Evolutionary conservation across 192 early-diverging fungal species (phyloP), one percentile per base, ranked within the genome.

Genomic region (Linnemannia schmuckeri): DNA sequence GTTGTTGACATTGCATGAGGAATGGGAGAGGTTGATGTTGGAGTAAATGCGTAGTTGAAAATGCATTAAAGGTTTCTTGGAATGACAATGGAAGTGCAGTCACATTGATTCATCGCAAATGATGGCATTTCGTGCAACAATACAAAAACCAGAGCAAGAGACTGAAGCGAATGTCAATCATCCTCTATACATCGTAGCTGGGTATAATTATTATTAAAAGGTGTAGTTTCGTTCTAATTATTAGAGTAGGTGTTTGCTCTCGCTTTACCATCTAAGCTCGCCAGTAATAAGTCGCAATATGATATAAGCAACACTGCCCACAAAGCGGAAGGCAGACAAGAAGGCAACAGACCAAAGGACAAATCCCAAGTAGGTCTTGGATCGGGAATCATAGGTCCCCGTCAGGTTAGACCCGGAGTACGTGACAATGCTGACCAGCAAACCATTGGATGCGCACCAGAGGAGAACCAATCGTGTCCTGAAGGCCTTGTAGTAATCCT

Each of bases 401-500:
- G 78, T 77, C 38, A 42, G 76, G 44, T 81, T 83, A 35, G 40
- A 88, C 40, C 88, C 82, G 24, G 88, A 71, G 63, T 92, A 94
- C 9, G 94, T 95, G 57, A 97, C 88, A 47, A 91, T 83, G 52
- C 91, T 90, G 74, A 97, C 92, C 69, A 97, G 80, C 40, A 91
- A 41, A 9, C 89, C 87, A 86, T 97, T 97, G n/a, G 92, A 92
- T n/a, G 96, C 88, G 75, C 96, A 92, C 97, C 97, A 97, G 24
- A 82, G 82, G 27, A 97, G 82, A 1, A 97, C 93, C 27, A 97
- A 88, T 10, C 90, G 87, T 1, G 96, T 97, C 78, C 97, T 93
- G 92, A 97, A 97, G 52, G 94, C 83, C 49, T 94, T 93, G 87
- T 96, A 96, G 86, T 97, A 96, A 88, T 97, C 96, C 57, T 89